Base-by-base conservation (phyloP, 139 green algal species). In the Chlamydomonas eustigma region DNA sequence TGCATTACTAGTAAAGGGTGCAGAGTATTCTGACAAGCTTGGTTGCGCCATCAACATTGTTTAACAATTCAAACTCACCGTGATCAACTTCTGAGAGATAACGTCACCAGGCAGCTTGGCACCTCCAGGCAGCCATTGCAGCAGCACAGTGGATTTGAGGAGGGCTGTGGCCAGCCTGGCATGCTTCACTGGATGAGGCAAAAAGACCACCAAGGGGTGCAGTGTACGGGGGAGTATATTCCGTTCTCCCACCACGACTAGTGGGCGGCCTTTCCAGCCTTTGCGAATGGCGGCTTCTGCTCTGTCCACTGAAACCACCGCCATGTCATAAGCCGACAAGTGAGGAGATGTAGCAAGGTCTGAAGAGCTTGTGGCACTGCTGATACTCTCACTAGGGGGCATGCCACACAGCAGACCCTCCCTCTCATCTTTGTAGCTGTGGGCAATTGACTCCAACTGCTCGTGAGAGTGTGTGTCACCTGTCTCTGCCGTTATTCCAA, bases 201-300 rank as follows among this genome's bases (percentile, higher is more conserved):
- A 34, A 4, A 76, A 64, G 33, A 88, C 71, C 35, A 84, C 78
- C 75, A 88, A 75, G 50, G 84, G 81, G 32, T 87, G 80, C 38
- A 87, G 67, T 18, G 50, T 73, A 34, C 79, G 63, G 25, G 83
- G 80, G 68, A 58, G 73, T 82, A 68, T 32, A 75, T 39, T 28
- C 18, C 58, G 50, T 22, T 77, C 30, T 3, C 87, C 87, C 28
- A 91, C 74, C 51, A 74, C 83, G 63, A 91, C 83, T 51, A 92
- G 69, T 1, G 88, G 84, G 44, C 78, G 78, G 1, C 81, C 80
- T 34, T 88, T 88, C 88, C 87, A 91, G 0, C 82, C 87, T 0
- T 68, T 51, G 4, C 74, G 70, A 3, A 91, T n/a, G 0, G 81
- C 79, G 25, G 58, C 44, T 2, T 76, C 72, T 24, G 81, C 72